Percentiles rank a stretch among this genome's conserved stretches.
phyloP scores from a whole-genome alignment of 331 rosid species.

The Cydonia oblonga region DNA sequence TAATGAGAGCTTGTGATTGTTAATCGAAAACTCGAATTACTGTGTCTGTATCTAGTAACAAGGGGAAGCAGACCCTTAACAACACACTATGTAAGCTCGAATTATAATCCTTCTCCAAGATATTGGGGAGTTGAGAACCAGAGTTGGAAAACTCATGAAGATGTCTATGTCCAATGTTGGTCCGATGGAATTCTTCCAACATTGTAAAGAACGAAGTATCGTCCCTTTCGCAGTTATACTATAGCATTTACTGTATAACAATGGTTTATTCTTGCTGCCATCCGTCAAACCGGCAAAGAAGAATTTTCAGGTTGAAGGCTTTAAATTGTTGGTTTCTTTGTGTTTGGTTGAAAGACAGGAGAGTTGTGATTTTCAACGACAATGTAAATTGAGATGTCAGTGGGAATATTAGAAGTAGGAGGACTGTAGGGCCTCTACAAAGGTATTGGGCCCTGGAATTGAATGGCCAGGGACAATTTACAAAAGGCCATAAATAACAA shows the following conservation, averaged over 20 bases:
- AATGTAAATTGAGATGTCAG: background rate
- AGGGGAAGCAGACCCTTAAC: background rate
- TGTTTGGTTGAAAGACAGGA: background rate
- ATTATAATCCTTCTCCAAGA: no score
- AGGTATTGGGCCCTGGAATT: background rate
- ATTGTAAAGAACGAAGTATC: background rate
- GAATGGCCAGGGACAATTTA: background rate
- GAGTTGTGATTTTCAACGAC: background rate
- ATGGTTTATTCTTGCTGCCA: no score
- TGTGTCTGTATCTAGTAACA: background rate
- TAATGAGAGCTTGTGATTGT: background rate
- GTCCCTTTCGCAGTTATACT: background rate
- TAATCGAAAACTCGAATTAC: background rate
- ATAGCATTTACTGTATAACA: no score
- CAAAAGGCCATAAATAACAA: background rate
- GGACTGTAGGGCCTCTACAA: background rate
- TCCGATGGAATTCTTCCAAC: background rate
- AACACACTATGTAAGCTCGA: background rate
- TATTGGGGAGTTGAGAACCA: background rate
- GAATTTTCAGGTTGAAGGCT: background rate
- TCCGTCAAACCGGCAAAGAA: background rate
- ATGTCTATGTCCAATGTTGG: background rate
- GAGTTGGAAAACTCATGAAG: background rate
- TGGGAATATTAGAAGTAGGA: no score
- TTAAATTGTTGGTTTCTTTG: background rate